These are phyloP conservation scores for Rosa rugosa DNA, from an alignment of 306 rosid species.

Conservation along the genomic window DNA sequence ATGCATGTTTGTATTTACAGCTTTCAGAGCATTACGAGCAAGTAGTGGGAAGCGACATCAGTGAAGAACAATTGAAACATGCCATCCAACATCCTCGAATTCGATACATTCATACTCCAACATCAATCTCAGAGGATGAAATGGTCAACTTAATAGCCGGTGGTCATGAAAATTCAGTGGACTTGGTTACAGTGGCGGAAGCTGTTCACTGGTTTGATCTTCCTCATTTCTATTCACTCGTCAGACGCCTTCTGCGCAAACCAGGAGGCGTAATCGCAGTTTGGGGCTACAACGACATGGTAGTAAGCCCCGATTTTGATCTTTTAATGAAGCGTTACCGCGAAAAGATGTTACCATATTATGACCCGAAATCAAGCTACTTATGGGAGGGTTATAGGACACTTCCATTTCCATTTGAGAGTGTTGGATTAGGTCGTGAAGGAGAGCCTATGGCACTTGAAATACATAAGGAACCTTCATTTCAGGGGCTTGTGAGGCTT, in stretches of 20 bases:
- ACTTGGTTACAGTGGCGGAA: constrained; percentile 23
- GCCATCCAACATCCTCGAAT: constrained; percentile 31
- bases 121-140: constrained; percentile 24
- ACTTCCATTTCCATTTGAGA: constrained; percentile 39
- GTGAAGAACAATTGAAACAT: constrained; percentile 26
- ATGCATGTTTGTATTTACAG: constrained; percentile 5
- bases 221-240: constrained; percentile 25
- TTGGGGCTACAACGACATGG: constrained; percentile 22
- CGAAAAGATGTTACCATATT: background rate
- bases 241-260: constrained; percentile 15
- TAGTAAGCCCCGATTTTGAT: constrained; percentile 21
- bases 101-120: constrained; percentile 29
- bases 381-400: constrained; percentile 26
- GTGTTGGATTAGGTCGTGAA: constrained; percentile 38
- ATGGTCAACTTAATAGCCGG: constrained; percentile 23
- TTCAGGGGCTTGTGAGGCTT: constrained; percentile 9
- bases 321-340: background rate
- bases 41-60: constrained; percentile 36
- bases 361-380: background rate
- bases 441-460: constrained; percentile 30
- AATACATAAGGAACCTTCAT: constrained; percentile 11
- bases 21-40: constrained; percentile 31
- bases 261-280: constrained; percentile 26
- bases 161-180: constrained; percentile 23
- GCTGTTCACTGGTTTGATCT: constrained; percentile 36